Conservation (phyloP, 768 basidiomycete species). For the Termitomyces sp. region DNA sequence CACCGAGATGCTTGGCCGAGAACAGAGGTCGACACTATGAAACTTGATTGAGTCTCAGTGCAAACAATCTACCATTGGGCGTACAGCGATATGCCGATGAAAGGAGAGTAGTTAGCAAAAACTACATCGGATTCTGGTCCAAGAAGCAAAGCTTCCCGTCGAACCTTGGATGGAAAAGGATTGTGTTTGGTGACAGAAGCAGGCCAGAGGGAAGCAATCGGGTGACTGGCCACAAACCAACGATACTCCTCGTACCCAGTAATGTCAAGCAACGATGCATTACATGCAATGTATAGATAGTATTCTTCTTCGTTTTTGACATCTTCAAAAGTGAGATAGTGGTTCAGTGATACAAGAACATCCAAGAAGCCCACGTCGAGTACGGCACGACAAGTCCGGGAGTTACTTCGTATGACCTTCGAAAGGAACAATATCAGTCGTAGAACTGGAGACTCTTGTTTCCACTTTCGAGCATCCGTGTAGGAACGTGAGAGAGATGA, state of each 20-base stretch:
- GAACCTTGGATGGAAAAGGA: neutral
- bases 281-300: slow-evolving; percentile 11
- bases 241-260: slow-evolving; percentile 11
- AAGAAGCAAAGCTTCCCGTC: slow-evolving; percentile 7
- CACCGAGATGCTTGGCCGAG: slow-evolving; percentile 9
- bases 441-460: slow-evolving; percentile 3
- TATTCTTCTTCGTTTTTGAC: neutral
- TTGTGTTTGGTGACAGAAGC: neutral
- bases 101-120: slow-evolving; percentile 7
- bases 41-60: neutral
- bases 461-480: neutral
- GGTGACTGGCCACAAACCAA: slow-evolving; percentile 7
- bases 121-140: slow-evolving; percentile 7
- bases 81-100: slow-evolving; percentile 5
- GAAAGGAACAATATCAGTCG: slow-evolving; percentile 12
- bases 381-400: slow-evolving; percentile 3
- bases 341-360: slow-evolving; percentile 8
- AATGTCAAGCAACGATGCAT: slow-evolving; percentile 11
- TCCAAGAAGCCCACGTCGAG: slow-evolving; percentile 14
- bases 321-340: slow-evolving; percentile 1
- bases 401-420: slow-evolving; percentile 8
- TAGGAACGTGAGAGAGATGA: slow-evolving; percentile 9
- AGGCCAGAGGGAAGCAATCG: slow-evolving; percentile 10
- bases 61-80: neutral
- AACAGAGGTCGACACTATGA: slow-evolving; percentile 6